Evolutionary conservation across 2,329 filamentous ascomycete genomes (phyloP), one percentile per base, ranked within the genome.

Genomic region (Talaromyces sp.): DNA sequence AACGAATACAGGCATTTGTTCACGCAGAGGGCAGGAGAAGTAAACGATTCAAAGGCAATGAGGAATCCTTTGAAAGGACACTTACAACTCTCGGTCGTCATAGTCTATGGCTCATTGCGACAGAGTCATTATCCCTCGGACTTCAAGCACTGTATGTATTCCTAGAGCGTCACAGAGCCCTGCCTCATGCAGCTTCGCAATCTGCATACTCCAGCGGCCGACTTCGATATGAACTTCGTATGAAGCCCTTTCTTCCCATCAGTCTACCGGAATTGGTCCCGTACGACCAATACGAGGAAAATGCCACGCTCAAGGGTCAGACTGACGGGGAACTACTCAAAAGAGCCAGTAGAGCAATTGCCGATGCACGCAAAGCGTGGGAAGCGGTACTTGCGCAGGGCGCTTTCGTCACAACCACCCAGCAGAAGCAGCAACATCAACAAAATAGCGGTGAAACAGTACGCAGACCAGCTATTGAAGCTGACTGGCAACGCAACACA

Each of bases 201-300:
- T 65, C 72, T 28, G 85, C 87, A 0, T 95, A 91, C 69, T 84
- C 85, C 58, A 83, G 81, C 15, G 82, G 88, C 58, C 73, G 79
- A 33, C 76, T 91, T 4, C 85, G 90, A 11, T 92, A 94, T 70
- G 88, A 94, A 63, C 76, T 95, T 9, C 88, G 92, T 59, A 94
- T 96, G 89, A 89, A 88, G 66, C 89, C 91, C 0, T 96, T 95
- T 67, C 78, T 87, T 1, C 70, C 77, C 7, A 81, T 96, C 57
- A 81, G 82, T 9, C 78, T 89, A 1, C 89, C 90, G 0, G 81
- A 84, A 60, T 78, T 89, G 11, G 85, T 89, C 0, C 75, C 82
- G 0, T 88, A 83, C 61, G 82, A 84, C 6, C 82, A 85, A 13
- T 90, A 89, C 61, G 71, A 76, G 17, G 68, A 68, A 6, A 73